phyloP scores from a whole-genome alignment of 164 flowering plant genomes.

The Stephania japonica region DNA sequence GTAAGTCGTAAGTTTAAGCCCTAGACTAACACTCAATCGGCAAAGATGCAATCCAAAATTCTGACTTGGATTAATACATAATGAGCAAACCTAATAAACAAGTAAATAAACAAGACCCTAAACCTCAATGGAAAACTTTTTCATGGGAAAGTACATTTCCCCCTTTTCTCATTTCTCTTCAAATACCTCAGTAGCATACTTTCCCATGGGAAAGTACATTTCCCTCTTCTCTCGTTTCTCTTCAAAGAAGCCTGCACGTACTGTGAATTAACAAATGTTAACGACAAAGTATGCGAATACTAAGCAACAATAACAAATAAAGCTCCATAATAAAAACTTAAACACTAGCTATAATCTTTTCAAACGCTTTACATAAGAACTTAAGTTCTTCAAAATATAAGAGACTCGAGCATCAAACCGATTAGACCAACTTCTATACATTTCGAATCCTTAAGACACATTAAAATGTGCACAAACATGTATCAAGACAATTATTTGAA shows the following conservation, averaged over 20 bases:
- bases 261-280: background rate
- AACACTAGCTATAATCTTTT: no score
- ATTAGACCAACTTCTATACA: no score
- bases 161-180: conserved; percentile 42
- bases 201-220: conserved; percentile 34
- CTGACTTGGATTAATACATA: background rate
- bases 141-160: conserved; percentile 35
- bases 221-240: conserved; percentile 38
- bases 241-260: conserved; percentile 50
- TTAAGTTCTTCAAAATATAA: no score
- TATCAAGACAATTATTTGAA: no score
- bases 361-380: no score
- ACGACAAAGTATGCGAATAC: background rate
- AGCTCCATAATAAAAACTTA: no score
- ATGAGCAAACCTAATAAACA: background rate
- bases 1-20: no score
- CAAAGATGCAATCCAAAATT: background rate
- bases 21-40: no score
- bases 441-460: no score
- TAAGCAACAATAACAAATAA: no score
- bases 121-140: conserved; percentile 39
- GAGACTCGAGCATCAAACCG: no score
- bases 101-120: background rate
- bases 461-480: no score
- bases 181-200: conserved; percentile 40